Conservation (phyloP, 139 green algal genomes). For the Chlorella sp. region DNA sequence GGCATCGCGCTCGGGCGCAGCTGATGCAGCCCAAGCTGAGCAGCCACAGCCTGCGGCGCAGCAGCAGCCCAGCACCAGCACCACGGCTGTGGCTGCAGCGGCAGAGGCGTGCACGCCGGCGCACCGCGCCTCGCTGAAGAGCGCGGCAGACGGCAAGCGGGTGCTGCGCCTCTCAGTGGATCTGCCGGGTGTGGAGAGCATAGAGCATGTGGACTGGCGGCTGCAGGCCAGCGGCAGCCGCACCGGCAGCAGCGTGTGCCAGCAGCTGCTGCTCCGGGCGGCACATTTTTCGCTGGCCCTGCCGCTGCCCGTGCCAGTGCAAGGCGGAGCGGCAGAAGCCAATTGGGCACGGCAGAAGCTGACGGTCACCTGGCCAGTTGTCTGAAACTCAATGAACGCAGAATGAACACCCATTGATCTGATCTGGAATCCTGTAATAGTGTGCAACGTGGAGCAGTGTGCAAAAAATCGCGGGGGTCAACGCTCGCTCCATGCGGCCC, state of each 20-base stretch:
- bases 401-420: too few relatives aligned
- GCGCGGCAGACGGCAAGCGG: background rate
- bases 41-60: background rate
- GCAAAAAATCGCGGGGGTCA: too few relatives aligned
- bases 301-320: constrained; percentile 27
- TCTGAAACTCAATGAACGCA: background rate
- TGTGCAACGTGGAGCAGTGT: too few relatives aligned
- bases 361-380: constrained; percentile 23
- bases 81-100: background rate
- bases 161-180: background rate
- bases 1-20: background rate
- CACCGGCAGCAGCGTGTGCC: background rate
- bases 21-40: background rate
- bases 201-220: constrained; percentile 8
- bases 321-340: background rate
- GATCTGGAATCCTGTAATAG: too few relatives aligned
- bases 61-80: background rate
- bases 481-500: too few relatives aligned
- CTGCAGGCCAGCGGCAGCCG: background rate
- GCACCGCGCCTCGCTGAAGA: background rate
- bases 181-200: background rate
- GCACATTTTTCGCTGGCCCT: constrained; percentile 23
- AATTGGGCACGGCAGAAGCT: constrained; percentile 49
- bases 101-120: background rate
- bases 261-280: constrained; percentile 21